Base-by-base conservation (phyloP, 1,139 yeast species). In the Yamadazyma songkhlaensis region DNA sequence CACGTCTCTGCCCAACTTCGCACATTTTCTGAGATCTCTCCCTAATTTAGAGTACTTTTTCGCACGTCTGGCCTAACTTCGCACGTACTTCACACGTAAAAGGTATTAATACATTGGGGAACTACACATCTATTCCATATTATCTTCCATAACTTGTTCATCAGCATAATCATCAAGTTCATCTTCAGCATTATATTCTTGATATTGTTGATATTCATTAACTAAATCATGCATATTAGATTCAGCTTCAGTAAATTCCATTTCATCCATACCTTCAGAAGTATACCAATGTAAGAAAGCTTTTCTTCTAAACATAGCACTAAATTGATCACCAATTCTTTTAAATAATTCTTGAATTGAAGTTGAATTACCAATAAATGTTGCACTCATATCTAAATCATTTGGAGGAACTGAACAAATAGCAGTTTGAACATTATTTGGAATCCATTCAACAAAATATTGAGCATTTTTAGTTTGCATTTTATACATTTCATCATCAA, bases 221-320 rank as follows among this genome's bases (percentile, higher is more conserved):
- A 88, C 89, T 59, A 88, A 74, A 64, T 88, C 96, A 53, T 78
- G 79, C 89, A 88, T 81, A 63, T 88, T 86, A 38, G 73, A 64
- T 54, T 75, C 88, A 38, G 96, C 96, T 68, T 88, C 96, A 45
- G 89, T 79, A 63, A 88, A 88, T 70, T 88, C 96, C 74, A 82
- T 77, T 65, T 84, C 94, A 59, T 88, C 96, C 96, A 88, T 88
- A 68, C 96, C 96, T 67, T 88, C 96, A 48, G 83, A 79, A 15
- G 94, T 85, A 66, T 86, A 88, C 96, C 96, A 88, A 66, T 88
- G 96, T 68, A 88, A 81, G 80, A 88, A 88, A 49, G 96, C 96
- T 66, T 84, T 84, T 74, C 94, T 85, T 64, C 88, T 81, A 65
- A 84, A 88, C 96, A 88, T 88, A 43, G 90, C 90, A 54, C 84